Percentiles rank a stretch among this genome's conserved stretches.
Conservation (phyloP, 2,329 filamentous ascomycete genomes). For the Ophiostoma populinum region DNA sequence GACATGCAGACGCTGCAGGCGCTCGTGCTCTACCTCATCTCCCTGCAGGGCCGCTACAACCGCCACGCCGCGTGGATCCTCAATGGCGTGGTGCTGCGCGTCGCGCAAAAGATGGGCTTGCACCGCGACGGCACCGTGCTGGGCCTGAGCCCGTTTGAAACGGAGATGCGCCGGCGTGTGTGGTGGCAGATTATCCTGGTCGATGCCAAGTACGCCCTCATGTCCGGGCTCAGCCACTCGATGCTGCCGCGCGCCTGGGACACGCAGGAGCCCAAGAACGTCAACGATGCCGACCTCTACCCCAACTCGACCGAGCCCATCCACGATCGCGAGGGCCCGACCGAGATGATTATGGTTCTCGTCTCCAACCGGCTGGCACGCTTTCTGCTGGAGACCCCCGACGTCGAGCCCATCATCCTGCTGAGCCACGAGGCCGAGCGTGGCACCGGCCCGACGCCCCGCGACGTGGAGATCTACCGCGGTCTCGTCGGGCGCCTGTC, state of each 20-base stretch:
- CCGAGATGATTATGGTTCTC: conserved; percentile 42
- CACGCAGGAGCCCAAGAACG: conserved; percentile 36
- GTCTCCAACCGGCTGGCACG: conserved; percentile 31
- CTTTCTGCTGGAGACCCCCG: conserved; percentile 30
- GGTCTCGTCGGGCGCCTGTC: conserved; percentile 25
- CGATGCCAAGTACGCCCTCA: conserved; percentile 37
- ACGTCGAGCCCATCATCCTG: conserved; percentile 32
- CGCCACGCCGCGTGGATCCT: conserved; percentile 43
- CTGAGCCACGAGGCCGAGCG: conserved; percentile 20
- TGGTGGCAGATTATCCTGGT: conserved; percentile 49
- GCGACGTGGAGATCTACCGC: conserved; percentile 25
- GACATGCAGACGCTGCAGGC: conserved; percentile 43
- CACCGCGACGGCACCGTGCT: conserved; percentile 42
- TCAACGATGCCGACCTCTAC: conserved; percentile 41
- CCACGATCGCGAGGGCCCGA: conserved; percentile 35
- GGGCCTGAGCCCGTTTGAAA: conserved; percentile 42
- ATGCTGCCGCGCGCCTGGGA: conserved; percentile 36
- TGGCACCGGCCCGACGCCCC: conserved; percentile 14
- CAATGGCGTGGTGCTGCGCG: conserved; percentile 41
- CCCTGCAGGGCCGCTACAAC: conserved; percentile 39
- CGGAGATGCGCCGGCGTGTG: conserved; percentile 48
- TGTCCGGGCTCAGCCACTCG: conserved; percentile 38
- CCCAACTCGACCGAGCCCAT: conserved; percentile 34
- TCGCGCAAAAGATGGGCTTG: conserved; percentile 51
- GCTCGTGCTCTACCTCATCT: conserved; percentile 39